These are phyloP conservation scores for Cladosporium halotolerans DNA, from an alignment of 2,329 filamentous ascomycete species.

Conservation along the genomic window DNA sequence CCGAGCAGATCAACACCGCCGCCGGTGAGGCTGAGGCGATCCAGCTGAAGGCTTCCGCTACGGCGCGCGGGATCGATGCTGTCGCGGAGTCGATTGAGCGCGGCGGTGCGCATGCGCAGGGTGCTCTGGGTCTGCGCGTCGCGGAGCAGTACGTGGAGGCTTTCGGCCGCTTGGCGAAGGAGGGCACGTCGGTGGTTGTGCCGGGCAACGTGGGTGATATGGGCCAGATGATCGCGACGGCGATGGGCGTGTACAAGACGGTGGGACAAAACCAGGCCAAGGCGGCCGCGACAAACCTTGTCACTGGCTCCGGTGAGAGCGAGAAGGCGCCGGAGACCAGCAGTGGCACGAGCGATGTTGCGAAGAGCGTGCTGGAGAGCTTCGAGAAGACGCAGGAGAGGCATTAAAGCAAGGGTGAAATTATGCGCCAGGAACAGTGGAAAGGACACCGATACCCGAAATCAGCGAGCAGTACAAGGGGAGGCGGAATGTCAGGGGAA, in stretches of 20 bases:
- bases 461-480: no score
- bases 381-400: slow-evolving; percentile 33
- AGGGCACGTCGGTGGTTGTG: slow-evolving; percentile 91
- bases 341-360: slow-evolving; percentile 26
- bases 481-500: no score
- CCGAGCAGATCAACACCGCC: slow-evolving; percentile 90
- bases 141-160: slow-evolving; percentile 98
- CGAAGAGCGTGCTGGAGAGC: slow-evolving; percentile 34
- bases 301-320: slow-evolving; percentile 11
- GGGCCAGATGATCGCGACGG: slow-evolving; percentile 91
- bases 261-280: slow-evolving; percentile 75
- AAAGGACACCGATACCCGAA: no score
- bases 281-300: slow-evolving; percentile 51
- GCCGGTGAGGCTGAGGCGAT: slow-evolving; percentile 93
- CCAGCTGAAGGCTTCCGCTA: slow-evolving; percentile 74
- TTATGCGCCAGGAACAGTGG: no score
- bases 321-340: slow-evolving; percentile 4
- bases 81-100: slow-evolving; percentile 66
- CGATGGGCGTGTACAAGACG: slow-evolving; percentile 91
- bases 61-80: slow-evolving; percentile 79
- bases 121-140: slow-evolving; percentile 77
- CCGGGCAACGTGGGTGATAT: slow-evolving; percentile 97
- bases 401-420: slow-evolving; percentile 22
- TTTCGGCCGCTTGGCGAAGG: slow-evolving; percentile 84
- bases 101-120: slow-evolving; percentile 69